Base-by-base conservation (phyloP, 2,329 filamentous ascomycete genomes). In the Aspergillus nomiae region DNA sequence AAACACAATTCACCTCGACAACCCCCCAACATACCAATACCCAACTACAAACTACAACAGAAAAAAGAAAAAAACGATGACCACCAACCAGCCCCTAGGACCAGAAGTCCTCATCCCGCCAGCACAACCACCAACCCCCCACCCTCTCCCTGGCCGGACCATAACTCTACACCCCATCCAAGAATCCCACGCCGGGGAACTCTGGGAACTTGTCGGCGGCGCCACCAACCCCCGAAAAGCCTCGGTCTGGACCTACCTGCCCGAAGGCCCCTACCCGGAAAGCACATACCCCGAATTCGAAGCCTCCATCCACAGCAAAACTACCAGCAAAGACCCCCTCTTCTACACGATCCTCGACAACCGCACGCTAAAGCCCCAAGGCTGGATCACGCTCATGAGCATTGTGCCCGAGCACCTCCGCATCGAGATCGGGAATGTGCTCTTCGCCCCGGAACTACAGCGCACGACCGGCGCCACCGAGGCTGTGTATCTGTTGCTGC, bases 401-500 rank as follows among this genome's bases (percentile, higher is more conserved):
- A 60, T 56, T 8, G 50, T 53, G 1, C 59, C 59, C 3, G 38
- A 36, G 28, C 59, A 60, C 14, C 30, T 56, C 10, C 38, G 50
- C 6, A 7, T 48, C 0, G 59, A 60, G 24, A 60, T 60, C 19
- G 51, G 59, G n/a, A 5, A 38, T 14, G 51, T 60, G 9, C 12
- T 60, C 2, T 60, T 60, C 30, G 32, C 51, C 0, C 59, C 59
- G 9, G 19, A 11, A 12, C 11, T 60, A 21, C 59, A 60, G 30
- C 38, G 51, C n/a, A 60, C 26, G 19, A 43, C 51, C 1, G 51
- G 38, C 1, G 50, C 59, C 1, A 60, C 59, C 4, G 59, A 60
- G 30, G 51, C 51, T 6, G 21, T 56, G 4, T 60, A 48, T 28
- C 12, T 60, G n/a, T 36, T 89, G n/a, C 80, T 86, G 51, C 76